Evolutionary conservation across 805 yeast species (phyloP), one percentile per base, ranked within the genome.

Genomic region (Wickerhamiella siamensis): DNA sequence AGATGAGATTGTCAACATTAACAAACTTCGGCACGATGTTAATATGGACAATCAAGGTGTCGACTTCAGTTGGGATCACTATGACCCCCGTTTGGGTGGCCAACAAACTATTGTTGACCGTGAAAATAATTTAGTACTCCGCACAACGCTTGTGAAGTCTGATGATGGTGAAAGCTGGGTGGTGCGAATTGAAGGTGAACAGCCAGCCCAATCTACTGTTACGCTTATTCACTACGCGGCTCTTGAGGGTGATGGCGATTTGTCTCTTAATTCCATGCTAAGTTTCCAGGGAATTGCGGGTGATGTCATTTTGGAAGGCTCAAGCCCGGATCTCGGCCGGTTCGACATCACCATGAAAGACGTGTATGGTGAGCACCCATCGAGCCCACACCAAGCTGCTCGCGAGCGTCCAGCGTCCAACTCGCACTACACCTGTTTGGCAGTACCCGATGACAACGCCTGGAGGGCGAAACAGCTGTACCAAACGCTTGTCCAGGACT

Each of bases 41-140:
- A 83, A 79, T 40, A 86, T 77, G 50, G 64, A 65, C 31, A 88
- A 86, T 52, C 71, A 75, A 39, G 67, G 86, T 62, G 68, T 67
- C 19, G 75, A 72, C 41, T 88, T 82, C 50, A 83, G 87, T 20
- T 91, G 96, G 95, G 67, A 72, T n/a, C 64, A 67, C 31, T 91
- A 80, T 57, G 97, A 91, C 56, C 86, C 95, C 4, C 69, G 97
- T 48, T 39, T 61, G 12, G 98, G 98, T 19, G 98, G 98, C 0
- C 65, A 71, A 46, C 88, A 91, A 55, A 64, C 72, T 1, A 75
- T 91, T 22, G 62, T 66, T 31, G 98, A 91, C 57, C 59, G 62
- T 17, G 80, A 72, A 27, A 71, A 75, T 46, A 74, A 74, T 42
- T 59, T 86, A 3, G 71, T 72, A 42, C 52, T 91, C 32, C 71